These are phyloP conservation scores for Amorphotheca resinae DNA, from an alignment of 495 filamentous ascomycete genomes.

Conservation along the genomic window DNA sequence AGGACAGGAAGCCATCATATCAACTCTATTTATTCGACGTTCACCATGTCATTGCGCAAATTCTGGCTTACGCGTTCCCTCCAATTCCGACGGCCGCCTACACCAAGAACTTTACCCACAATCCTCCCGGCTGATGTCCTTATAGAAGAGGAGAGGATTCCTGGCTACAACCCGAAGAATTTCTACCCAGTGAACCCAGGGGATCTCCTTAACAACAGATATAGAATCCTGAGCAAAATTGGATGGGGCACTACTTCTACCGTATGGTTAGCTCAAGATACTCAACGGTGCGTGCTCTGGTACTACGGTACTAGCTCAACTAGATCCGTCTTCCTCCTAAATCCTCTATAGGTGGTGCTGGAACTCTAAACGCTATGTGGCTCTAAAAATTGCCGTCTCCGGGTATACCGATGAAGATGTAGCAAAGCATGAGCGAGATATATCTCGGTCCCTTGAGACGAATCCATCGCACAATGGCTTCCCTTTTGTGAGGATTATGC, in stretches of 20 bases:
- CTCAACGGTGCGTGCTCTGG: conserved; percentile 13
- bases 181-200: conserved; percentile 34
- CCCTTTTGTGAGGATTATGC: conserved; percentile 22
- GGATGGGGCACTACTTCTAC: conserved; percentile 33
- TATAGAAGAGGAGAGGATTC: conserved; percentile 20
- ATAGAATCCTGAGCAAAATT: conserved; percentile 31
- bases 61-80: neutral
- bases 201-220: conserved; percentile 28
- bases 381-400: conserved; percentile 28
- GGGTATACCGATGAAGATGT: conserved; percentile 18
- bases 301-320: no score
- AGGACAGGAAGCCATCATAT: no score
- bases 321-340: no score
- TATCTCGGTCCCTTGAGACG: conserved; percentile 27
- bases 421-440: conserved; percentile 26
- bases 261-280: conserved; percentile 31
- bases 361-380: conserved; percentile 27
- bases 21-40: neutral
- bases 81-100: neutral
- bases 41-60: neutral
- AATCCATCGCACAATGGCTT: conserved; percentile 27
- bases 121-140: conserved; percentile 9
- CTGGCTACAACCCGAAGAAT: conserved; percentile 26
- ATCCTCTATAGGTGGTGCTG: no score
- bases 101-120: no score